A percentile compares a stretch with the other conserved stretches of the same genome.
These are phyloP conservation scores for Candida germanica DNA, from an alignment of 805 yeast genomes.

Conservation along the genomic window DNA sequence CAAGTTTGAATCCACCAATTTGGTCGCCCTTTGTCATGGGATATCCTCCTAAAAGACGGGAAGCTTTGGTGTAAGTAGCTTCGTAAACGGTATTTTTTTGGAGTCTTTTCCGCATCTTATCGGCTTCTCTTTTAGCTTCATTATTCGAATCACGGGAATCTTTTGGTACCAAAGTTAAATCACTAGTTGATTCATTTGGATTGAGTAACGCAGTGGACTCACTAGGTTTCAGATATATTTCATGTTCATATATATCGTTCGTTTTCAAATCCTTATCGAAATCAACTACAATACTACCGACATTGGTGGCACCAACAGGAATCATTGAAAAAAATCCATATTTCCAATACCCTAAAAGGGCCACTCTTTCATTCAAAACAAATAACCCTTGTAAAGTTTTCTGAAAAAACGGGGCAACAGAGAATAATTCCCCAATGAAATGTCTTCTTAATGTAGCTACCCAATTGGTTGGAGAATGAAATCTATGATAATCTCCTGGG, in stretches of 20 bases:
- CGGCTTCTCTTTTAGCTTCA: background rate
- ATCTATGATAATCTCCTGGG: slow-evolving; percentile 97
- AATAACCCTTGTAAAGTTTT: slow-evolving; percentile 80
- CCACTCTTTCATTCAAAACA: slow-evolving; percentile 91
- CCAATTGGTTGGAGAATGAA: slow-evolving; percentile 96
- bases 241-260: slow-evolving; percentile 64
- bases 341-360: slow-evolving; percentile 92
- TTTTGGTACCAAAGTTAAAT: slow-evolving; percentile 1
- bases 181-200: slow-evolving; percentile 1
- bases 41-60: slow-evolving; percentile 72
- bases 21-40: slow-evolving; percentile 91
- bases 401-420: slow-evolving; percentile 97
- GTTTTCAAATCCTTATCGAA: slow-evolving; percentile 90
- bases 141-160: background rate
- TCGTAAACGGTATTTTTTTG: slow-evolving; percentile 85
- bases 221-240: slow-evolving; percentile 27
- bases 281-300: slow-evolving; percentile 88
- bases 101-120: slow-evolving; percentile 32
- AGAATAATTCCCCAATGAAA: slow-evolving; percentile 90
- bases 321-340: slow-evolving; percentile 98
- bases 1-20: slow-evolving; percentile 95
- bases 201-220: slow-evolving; percentile 32
- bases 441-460: slow-evolving; percentile 90
- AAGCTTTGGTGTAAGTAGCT: slow-evolving; percentile 84
- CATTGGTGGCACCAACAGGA: slow-evolving; percentile 99